Percentiles rank a stretch among this genome's conserved stretches.
phyloP scores from a whole-genome alignment of 176 grass and related monocot genomes.

The Ensete glaucum region DNA sequence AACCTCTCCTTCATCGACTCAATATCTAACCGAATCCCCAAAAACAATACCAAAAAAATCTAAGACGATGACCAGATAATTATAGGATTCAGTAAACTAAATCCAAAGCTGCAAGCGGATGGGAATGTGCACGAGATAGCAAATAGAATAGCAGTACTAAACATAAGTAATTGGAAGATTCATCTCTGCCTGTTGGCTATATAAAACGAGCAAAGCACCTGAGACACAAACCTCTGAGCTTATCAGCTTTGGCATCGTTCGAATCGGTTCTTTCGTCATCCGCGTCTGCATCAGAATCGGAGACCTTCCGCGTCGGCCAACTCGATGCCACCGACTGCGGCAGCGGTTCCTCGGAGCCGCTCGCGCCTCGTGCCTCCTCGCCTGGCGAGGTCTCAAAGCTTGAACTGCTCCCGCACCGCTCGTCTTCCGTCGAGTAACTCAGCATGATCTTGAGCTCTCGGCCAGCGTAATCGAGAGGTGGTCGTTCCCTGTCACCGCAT shows the following conservation, averaged over 20 bases:
- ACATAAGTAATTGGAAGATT: no score
- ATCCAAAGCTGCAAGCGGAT: neutral
- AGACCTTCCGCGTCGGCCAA: conserved; percentile 23
- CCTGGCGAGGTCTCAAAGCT: neutral
- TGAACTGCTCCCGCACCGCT: neutral
- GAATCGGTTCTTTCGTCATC: neutral
- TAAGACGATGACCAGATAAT: neutral
- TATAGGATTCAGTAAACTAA: neutral
- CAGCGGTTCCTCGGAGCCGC: neutral
- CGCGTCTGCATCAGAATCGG: neutral
- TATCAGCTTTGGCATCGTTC: neutral
- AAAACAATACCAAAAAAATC: neutral
- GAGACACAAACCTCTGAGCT: neutral
- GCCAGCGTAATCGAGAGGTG: neutral
- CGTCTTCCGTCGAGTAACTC: conserved; percentile 2
- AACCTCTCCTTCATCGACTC: conserved; percentile 98
- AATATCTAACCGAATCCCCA: conserved; percentile 33
- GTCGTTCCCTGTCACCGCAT: neutral
- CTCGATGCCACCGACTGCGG: neutral
- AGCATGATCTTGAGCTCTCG: neutral
- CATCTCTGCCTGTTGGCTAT: no score
- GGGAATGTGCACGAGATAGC: no score
- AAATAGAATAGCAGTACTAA: no score
- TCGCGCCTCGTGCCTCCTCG: neutral
- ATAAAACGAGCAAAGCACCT: neutral